phyloP scores from a whole-genome alignment of 176 grass and related monocot species.

The Hyparrhenia diplandra region DNA sequence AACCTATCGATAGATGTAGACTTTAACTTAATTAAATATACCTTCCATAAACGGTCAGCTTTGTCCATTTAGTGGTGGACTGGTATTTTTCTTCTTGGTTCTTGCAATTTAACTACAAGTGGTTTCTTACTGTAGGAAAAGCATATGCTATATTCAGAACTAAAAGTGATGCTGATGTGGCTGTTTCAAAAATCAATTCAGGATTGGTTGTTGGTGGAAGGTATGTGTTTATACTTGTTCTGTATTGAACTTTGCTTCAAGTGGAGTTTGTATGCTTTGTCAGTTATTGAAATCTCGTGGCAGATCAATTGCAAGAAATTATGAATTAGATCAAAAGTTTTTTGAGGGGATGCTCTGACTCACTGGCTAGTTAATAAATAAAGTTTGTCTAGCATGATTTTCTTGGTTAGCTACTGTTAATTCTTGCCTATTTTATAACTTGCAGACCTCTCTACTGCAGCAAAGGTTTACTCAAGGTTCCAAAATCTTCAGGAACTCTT shows the following conservation, averaged over 20 bases:
- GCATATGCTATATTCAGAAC: conserved; percentile 79
- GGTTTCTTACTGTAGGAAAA: conserved; percentile 60
- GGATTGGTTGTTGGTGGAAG: conserved; percentile 84
- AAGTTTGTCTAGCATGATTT: conserved; percentile 17
- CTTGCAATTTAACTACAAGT: conserved; percentile 5
- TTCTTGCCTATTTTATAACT: conserved; percentile 21
- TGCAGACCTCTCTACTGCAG: conserved; percentile 82
- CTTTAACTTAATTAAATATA: neutral
- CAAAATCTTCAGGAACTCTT: conserved; percentile 45
- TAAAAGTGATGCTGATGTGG: conserved; percentile 46
- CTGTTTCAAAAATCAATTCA: conserved; percentile 65
- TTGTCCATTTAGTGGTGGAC: conserved; percentile 1
- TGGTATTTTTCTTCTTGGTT: neutral
- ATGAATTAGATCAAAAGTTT: neutral
- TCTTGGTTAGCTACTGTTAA: conserved; percentile 12
- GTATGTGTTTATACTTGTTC: conserved; percentile 36
- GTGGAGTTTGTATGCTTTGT: conserved; percentile 10
- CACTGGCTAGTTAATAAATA: no score
- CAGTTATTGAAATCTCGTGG: conserved; percentile 3
- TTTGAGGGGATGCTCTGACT: no score
- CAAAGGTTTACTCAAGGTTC: conserved; percentile 82
- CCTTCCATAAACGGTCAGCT: neutral
- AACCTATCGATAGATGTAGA: neutral
- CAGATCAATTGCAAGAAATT: neutral
- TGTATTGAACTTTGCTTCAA: conserved; percentile 20